Percentiles rank a stretch among this genome's conserved stretches.
phyloP scores from a whole-genome alignment of 345 rosid genomes.

The Eutrema heterophyllum region DNA sequence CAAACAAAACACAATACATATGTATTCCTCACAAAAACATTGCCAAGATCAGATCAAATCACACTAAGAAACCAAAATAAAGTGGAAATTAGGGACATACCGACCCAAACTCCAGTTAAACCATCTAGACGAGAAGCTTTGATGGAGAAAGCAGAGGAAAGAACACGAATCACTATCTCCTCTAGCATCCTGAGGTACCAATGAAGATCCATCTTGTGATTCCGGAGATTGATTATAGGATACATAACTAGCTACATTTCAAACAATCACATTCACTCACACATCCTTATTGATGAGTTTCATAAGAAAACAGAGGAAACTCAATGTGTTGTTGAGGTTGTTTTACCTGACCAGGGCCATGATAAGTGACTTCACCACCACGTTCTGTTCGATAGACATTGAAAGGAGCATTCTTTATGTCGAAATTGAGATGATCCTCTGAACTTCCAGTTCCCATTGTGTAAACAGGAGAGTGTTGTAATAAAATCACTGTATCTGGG shows the following conservation, averaged over 20 bases:
- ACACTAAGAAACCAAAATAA: not conserved
- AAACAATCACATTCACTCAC: not conserved
- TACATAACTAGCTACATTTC: slow-evolving; percentile 69
- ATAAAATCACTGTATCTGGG: slow-evolving; percentile 52
- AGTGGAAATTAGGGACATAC: slow-evolving; percentile 28
- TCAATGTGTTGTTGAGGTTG: not conserved
- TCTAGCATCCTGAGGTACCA: slow-evolving; percentile 88
- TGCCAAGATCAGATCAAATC: not conserved
- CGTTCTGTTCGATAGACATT: slow-evolving; percentile 72
- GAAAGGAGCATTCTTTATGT: slow-evolving; percentile 53
- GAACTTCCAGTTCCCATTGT: slow-evolving; percentile 74
- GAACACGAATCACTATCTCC: slow-evolving; percentile 73
- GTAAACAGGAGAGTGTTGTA: slow-evolving; percentile 69
- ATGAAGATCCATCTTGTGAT: slow-evolving; percentile 91
- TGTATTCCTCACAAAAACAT: not conserved
- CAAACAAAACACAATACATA: not conserved
- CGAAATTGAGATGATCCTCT: slow-evolving; percentile 53
- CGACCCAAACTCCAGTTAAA: slow-evolving; percentile 83
- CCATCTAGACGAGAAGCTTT: slow-evolving; percentile 68
- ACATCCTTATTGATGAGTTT: not conserved
- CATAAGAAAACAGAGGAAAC: not conserved
- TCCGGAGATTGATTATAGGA: slow-evolving; percentile 77
- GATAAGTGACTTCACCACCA: slow-evolving; percentile 91
- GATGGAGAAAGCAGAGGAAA: slow-evolving; percentile 55
- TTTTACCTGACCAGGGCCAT: slow-evolving; percentile 83